Evolutionary conservation across 2,329 filamentous ascomycete species (phyloP), one percentile per base, ranked within the genome.

Genomic region (Raffaelea deltoideospora): DNA sequence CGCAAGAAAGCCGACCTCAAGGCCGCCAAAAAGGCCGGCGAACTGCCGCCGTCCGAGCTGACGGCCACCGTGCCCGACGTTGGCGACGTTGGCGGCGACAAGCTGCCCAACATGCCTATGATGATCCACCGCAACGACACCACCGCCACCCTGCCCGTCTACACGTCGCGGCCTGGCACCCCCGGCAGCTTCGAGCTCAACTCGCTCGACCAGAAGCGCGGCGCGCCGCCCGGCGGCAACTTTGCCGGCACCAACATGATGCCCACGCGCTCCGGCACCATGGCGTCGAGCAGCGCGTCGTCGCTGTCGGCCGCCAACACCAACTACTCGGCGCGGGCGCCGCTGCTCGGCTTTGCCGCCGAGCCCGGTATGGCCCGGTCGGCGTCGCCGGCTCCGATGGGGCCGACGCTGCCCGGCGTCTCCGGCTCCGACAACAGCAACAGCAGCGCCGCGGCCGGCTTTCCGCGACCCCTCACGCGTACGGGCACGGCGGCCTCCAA

Each of bases 61-160:
- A 67, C 75, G 47, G 74, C 76, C n/a, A 86, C 82, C 0, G 51
- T 88, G 7, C 84, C 68, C 36, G 60, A 67, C 34, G 41, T 65
- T 24, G 57, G 57, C 45, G 59, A 67, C 34, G 40, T 65, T 24
- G 57, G 57, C 45, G 55, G 31, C 65, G 65, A 56, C 34, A 67
- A 64, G 47, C 61, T 71, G 41, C 67, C 68, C 34, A 55, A 55
- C 34, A 76, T 73, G 69, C 73, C 73, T n/a, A 60, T 61, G 47
- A 60, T 61, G 47, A 48, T 78, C 14, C 64, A 62, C 38, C 66
- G 75, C 41, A 70, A 63, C 41, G 72, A 78, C 24, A 79, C 75
- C 2, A 66, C 67, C 48, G 50, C 64, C 1, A 79, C 76, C 0
- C 57, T 82, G 7, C 76, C 78, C 0, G 52, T 63, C 4, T 82